A percentile compares a stretch with the other conserved stretches of the same genome.
These are phyloP conservation scores for Bifiguratus adelaidae DNA, from an alignment of 192 early-diverging fungal genomes.

Conservation along the genomic window DNA sequence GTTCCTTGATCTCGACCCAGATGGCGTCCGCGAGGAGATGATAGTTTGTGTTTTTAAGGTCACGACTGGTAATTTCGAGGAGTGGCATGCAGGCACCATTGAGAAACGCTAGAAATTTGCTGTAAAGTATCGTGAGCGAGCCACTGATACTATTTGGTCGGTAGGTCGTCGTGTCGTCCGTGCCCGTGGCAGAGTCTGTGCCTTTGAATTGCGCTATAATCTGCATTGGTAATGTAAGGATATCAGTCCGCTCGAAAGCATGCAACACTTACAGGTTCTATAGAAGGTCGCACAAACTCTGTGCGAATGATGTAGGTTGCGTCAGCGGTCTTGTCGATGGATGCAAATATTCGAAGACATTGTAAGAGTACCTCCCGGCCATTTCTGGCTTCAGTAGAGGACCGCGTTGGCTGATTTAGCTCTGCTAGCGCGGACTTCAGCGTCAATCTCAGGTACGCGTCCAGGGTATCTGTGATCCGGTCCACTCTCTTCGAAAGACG, in stretches of 20 bases:
- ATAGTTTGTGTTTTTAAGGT: constrained; percentile 47
- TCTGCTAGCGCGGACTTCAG: constrained; percentile 35
- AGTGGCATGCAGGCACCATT: constrained; percentile 30
- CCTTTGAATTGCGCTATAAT: no score
- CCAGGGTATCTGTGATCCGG: constrained; percentile 64
- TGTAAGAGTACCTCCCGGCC: constrained; percentile 48
- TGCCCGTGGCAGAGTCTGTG: no score
- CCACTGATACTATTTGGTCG: not conserved
- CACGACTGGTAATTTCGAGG: constrained; percentile 38
- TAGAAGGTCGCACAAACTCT: constrained; percentile 39
- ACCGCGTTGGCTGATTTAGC: no score
- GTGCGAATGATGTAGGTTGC: constrained; percentile 54
- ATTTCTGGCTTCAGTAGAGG: no score
- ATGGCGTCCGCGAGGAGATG: constrained; percentile 52
- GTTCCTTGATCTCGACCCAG: constrained; percentile 37
- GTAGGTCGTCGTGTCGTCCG: no score
- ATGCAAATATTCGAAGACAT: constrained; percentile 60
- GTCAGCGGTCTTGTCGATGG: constrained; percentile 54
- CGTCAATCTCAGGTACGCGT: constrained; percentile 41
- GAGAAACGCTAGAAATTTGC: constrained; percentile 40
- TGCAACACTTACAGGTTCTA: no score
- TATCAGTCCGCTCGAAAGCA: no score
- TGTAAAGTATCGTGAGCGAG: constrained; percentile 46
- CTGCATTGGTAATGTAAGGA: no score
- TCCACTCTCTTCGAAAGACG: constrained; percentile 39